Evolutionary conservation across 768 basidiomycete genomes (phyloP).

Genomic region (Termitomyces sp.): DNA sequence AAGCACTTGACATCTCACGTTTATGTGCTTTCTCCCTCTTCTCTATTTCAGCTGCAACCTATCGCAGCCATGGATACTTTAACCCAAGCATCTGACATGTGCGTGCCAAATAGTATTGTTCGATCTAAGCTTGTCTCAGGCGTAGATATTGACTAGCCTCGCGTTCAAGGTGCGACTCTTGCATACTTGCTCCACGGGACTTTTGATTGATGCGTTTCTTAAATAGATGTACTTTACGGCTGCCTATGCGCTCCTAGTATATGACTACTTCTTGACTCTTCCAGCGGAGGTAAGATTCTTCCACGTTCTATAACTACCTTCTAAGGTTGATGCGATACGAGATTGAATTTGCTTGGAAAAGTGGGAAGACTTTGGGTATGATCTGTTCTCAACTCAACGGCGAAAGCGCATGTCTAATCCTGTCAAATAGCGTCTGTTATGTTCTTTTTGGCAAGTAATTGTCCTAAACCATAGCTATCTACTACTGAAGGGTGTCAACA

Average conservation of each 20-base stretch:
- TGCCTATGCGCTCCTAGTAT: constrained; percentile 12
- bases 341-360: constrained; percentile 17
- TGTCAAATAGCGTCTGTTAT: constrained; percentile 6
- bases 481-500: background rate
- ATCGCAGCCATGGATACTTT: background rate
- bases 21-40: background rate
- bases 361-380: constrained; percentile 7
- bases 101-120: background rate
- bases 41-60: background rate
- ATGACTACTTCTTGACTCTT: constrained; percentile 17
- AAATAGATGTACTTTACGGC: constrained; percentile 7
- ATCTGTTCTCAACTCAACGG: background rate
- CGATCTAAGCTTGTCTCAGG: background rate
- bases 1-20: background rate
- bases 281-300: constrained; percentile 8
- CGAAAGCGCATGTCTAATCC: background rate
- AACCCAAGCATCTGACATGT: background rate
- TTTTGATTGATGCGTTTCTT: background rate
- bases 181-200: background rate
- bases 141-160: background rate
- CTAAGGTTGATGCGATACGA: background rate
- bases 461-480: background rate
- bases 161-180: background rate
- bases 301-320: too few relatives aligned
- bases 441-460: constrained; percentile 11